Conservation (phyloP, 2,329 filamentous ascomycete genomes). For the Colletotrichum zoysiae region DNA sequence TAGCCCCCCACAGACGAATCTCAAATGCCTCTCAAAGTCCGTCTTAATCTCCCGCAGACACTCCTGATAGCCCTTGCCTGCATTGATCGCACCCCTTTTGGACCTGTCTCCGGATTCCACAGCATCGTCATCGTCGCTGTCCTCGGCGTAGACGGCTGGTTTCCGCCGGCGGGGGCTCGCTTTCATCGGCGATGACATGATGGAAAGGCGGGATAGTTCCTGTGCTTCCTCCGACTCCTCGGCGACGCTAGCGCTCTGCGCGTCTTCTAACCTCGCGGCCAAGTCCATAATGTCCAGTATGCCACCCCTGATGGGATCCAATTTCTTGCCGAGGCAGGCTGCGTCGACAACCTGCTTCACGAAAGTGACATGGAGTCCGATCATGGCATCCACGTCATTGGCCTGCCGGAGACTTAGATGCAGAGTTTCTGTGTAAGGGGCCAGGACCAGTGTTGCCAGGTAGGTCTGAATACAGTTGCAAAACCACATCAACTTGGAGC, state of each 20-base stretch:
- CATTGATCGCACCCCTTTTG: conserved; percentile 34
- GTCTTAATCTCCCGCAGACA: conserved; percentile 68
- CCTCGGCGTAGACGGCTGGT: conserved; percentile 44
- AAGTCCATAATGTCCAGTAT: conserved; percentile 84
- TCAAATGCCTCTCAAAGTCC: conserved; percentile 74
- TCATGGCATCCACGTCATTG: conserved; percentile 85
- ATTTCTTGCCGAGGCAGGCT: conserved; percentile 75
- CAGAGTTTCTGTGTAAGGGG: conserved; percentile 70
- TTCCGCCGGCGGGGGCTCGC: conserved; percentile 43
- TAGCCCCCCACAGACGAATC: conserved; percentile 80
- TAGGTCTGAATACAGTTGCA: conserved; percentile 81
- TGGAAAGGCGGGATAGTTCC: conserved; percentile 56
- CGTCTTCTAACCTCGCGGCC: conserved; percentile 75
- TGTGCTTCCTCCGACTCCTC: conserved; percentile 54
- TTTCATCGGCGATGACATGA: conserved; percentile 51
- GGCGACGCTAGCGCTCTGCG: conserved; percentile 58
- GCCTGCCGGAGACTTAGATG: conserved; percentile 68
- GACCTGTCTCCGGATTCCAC: conserved; percentile 43
- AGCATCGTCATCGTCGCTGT: conserved; percentile 54
- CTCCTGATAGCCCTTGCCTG: conserved; percentile 59
- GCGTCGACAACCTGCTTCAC: conserved; percentile 73
- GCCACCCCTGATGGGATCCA: conserved; percentile 78
- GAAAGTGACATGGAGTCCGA: conserved; percentile 74
- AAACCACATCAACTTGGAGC: conserved; percentile 83
- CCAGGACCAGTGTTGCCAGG: conserved; percentile 78